These are phyloP conservation scores for Claviceps paspali DNA, from an alignment of 2,329 filamentous ascomycete genomes.

Conservation along the genomic window DNA sequence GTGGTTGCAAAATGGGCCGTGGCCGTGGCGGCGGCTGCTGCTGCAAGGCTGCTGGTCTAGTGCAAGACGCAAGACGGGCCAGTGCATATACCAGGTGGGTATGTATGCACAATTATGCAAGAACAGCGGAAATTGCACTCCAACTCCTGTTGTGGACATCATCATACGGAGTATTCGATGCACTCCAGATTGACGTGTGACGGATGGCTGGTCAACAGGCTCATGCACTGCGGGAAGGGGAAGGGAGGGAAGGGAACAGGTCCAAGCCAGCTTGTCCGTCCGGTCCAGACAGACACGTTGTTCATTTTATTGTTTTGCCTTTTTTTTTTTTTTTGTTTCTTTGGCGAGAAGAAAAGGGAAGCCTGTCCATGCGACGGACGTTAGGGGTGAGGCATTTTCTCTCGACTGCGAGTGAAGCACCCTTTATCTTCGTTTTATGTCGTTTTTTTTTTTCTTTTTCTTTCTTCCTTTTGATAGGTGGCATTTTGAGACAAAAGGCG, in stretches of 20 bases:
- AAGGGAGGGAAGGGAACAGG: neutral
- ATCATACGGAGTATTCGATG: neutral
- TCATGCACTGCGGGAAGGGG: neutral
- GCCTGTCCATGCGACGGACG: neutral
- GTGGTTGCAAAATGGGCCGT: neutral
- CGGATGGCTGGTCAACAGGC: neutral
- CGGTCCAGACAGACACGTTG: no score
- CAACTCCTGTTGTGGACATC: neutral
- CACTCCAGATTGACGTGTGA: conserved; percentile 2
- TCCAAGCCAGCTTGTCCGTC: no score
- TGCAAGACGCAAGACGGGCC: conserved; percentile 2
- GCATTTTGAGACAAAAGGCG: neutral
- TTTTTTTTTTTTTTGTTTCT: neutral
- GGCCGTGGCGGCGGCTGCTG: neutral
- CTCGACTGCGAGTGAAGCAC: neutral
- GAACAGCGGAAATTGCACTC: neutral
- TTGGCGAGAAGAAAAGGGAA: neutral
- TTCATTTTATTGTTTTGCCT: neutral
- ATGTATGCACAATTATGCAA: conserved; percentile 3
- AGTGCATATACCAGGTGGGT: conserved; percentile 1
- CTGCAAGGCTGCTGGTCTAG: conserved; percentile 1
- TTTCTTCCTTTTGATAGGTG: no score
- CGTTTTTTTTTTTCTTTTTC: no score
- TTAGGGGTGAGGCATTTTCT: neutral
- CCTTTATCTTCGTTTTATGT: neutral